Percentiles rank a stretch among this genome's conserved stretches.
These are phyloP conservation scores for Hypoxylon lenormandii DNA, from an alignment of 495 filamentous ascomycete genomes.

Conservation along the genomic window DNA sequence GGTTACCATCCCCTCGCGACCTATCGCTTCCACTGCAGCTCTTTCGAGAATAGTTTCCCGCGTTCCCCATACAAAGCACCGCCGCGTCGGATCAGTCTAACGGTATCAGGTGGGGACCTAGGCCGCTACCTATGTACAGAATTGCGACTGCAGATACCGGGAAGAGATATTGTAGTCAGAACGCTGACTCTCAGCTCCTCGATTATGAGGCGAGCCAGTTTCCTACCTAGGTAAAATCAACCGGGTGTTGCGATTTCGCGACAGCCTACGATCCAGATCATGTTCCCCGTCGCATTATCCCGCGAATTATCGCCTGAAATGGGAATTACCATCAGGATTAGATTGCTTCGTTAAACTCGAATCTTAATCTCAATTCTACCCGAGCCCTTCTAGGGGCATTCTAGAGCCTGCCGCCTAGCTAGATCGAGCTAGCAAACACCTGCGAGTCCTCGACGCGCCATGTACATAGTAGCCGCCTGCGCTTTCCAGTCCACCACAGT, in stretches of 20 bases:
- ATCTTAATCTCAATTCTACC: neutral
- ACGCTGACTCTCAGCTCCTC: neutral
- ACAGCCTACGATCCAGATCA: neutral
- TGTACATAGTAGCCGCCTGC: too few species aligned
- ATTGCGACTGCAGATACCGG: neutral
- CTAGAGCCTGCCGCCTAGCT: neutral
- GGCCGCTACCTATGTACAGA: neutral
- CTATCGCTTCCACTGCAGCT: conserved; percentile 4
- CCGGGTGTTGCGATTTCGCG: neutral
- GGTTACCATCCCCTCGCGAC: neutral
- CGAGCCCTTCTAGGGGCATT: neutral
- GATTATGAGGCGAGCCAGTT: neutral
- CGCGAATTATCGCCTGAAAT: neutral
- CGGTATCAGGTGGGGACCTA: neutral
- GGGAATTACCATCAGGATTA: neutral
- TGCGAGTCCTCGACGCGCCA: neutral
- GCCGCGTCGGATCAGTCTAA: conserved; percentile 10
- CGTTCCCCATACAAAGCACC: conserved; percentile 3
- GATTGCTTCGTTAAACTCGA: neutral
- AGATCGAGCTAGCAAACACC: neutral
- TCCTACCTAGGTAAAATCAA: neutral
- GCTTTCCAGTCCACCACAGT: neutral
- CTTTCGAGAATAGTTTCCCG: conserved; percentile 6
- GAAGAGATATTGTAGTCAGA: neutral
- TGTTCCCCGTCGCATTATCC: neutral